Conservation (phyloP, 2,329 filamentous ascomycete genomes). For the Cordyceps cicadae region DNA sequence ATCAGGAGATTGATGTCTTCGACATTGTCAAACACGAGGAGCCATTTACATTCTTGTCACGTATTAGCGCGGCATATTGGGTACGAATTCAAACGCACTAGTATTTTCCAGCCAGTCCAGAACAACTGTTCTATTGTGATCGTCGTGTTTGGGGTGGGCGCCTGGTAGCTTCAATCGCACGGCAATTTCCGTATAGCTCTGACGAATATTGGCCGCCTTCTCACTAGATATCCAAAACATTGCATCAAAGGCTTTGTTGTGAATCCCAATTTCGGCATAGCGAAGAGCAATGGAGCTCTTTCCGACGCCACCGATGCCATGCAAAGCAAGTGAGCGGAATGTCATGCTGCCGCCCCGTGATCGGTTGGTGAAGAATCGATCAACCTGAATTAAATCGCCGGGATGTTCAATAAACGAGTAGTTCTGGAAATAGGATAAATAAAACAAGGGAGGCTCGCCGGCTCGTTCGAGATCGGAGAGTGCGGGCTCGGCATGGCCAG, state of each 20-base stretch:
- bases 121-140: slow-evolving; percentile 11
- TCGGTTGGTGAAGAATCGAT: not conserved
- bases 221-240: slow-evolving; percentile 12
- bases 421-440: not conserved
- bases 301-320: slow-evolving; percentile 12
- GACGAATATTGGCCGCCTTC: not conserved
- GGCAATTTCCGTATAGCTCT: slow-evolving; percentile 15
- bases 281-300: slow-evolving; percentile 12
- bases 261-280: slow-evolving; percentile 6
- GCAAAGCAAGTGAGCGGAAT: slow-evolving; percentile 11
- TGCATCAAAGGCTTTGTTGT: not conserved
- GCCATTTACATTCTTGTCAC: not conserved
- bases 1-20: slow-evolving; percentile 8
- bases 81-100: not conserved
- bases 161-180: slow-evolving; percentile 9
- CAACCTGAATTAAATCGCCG: not conserved
- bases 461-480: not conserved
- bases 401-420: not conserved
- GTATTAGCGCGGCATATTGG: not conserved
- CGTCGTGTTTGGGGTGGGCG: not conserved
- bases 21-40: slow-evolving; percentile 13
- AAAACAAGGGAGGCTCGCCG: not conserved
- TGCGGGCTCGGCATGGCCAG: not conserved
- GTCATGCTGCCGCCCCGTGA: not conserved
- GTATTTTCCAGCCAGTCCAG: slow-evolving; percentile 13